A percentile compares a stretch with the other conserved stretches of the same genome.
Conservation (phyloP, 371 early-diverging fungal species). For the Circinella minor region DNA sequence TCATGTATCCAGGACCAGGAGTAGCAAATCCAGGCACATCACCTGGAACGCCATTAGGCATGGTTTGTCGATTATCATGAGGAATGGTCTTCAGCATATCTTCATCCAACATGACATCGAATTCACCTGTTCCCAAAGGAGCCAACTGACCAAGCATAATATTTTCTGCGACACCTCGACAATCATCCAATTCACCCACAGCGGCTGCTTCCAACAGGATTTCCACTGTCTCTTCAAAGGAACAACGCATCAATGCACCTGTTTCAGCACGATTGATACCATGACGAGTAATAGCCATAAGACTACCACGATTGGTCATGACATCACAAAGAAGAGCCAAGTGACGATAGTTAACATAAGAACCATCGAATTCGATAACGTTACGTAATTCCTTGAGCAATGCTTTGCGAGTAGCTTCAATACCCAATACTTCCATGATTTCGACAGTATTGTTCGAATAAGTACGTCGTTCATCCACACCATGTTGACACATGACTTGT, state of each 20-base stretch:
- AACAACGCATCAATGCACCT: constrained; percentile 96
- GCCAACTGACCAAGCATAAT: constrained; percentile 99
- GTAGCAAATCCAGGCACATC: constrained; percentile 52
- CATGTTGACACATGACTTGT: constrained; percentile 85
- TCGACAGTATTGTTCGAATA: constrained; percentile 95
- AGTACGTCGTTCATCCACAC: constrained; percentile 84
- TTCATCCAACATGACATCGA: constrained; percentile 92
- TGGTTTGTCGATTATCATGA: constrained; percentile 44
- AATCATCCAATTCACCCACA: constrained; percentile 92
- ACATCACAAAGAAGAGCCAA: constrained; percentile 96
- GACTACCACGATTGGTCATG: constrained; percentile 95
- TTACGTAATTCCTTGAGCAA: constrained; percentile 92
- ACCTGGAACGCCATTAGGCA: constrained; percentile 47
- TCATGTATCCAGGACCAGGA: constrained; percentile 62
- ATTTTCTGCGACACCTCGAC: constrained; percentile 97
- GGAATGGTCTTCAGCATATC: constrained; percentile 78
- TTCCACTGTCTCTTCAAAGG: constrained; percentile 99
- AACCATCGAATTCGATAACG: constrained; percentile 98
- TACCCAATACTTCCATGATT: constrained; percentile 95
- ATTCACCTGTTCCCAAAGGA: constrained; percentile 97
- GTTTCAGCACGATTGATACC: constrained; percentile 98
- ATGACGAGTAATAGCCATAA: constrained; percentile 99
- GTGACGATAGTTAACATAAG: constrained; percentile 99
- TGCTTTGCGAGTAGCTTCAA: constrained; percentile 97
- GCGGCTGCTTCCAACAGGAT: constrained; percentile 98